Evolutionary conservation across 805 yeast species (phyloP).

Genomic region (Yarrowia sp.): DNA sequence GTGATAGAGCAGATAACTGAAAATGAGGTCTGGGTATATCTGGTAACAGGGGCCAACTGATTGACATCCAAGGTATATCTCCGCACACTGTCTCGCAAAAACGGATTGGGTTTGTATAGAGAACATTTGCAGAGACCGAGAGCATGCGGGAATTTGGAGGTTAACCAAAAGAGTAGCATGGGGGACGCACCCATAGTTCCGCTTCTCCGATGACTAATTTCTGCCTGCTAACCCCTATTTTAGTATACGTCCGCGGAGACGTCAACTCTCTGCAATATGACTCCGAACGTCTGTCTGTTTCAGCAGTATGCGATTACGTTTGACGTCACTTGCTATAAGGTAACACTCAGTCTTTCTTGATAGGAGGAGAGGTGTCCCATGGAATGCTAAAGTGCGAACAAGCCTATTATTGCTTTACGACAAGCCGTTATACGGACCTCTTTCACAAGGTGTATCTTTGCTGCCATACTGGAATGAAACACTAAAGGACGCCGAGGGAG

Average conservation of each 20-base stretch:
- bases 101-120: neutral
- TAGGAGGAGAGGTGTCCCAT: neutral
- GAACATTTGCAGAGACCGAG: neutral
- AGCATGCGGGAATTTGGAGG: slow-evolving; percentile 10
- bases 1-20: neutral
- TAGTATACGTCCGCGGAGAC: too few relatives aligned
- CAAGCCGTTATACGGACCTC: too few relatives aligned
- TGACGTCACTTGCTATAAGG: neutral
- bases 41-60: neutral
- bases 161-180: slow-evolving; percentile 8
- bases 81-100: neutral
- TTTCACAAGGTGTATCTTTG: slow-evolving; percentile 3
- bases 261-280: too few relatives aligned
- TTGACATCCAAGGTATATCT: neutral
- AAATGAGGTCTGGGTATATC: neutral
- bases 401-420: neutral
- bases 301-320: neutral
- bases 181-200: neutral
- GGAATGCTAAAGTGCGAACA: neutral
- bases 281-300: neutral
- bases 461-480: slow-evolving; percentile 12
- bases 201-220: slow-evolving; percentile 15
- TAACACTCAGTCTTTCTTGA: too few relatives aligned
- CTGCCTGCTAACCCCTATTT: too few relatives aligned
- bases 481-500: neutral